Evolutionary conservation across 2,329 filamentous ascomycete genomes (phyloP).

Genomic region (Alternaria angustiovoidea): DNA sequence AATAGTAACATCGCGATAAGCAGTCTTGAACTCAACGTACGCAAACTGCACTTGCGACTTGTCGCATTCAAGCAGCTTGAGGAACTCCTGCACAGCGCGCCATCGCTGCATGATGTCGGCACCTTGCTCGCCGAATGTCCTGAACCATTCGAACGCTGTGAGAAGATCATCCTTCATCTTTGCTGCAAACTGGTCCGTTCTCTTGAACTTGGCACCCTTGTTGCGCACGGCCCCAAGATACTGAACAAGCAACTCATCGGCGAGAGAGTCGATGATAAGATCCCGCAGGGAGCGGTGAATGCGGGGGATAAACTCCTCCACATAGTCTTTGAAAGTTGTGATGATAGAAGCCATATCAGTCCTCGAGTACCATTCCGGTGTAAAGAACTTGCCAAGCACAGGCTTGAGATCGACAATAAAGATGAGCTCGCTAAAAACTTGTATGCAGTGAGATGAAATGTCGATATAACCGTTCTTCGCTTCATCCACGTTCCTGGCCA

Average conservation of each 20-base stretch:
- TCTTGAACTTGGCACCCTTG: conserved; percentile 86
- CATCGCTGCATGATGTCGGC: conserved; percentile 86
- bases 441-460: conserved; percentile 90
- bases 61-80: conserved; percentile 76
- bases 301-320: conserved; percentile 83
- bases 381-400: conserved; percentile 91
- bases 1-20: conserved; percentile 94
- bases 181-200: conserved; percentile 85
- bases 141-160: conserved; percentile 90
- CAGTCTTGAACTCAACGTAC: conserved; percentile 82
- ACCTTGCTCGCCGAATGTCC: conserved; percentile 59
- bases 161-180: conserved; percentile 94
- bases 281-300: conserved; percentile 88
- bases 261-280: conserved; percentile 91
- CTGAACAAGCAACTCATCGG: conserved; percentile 85
- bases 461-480: conserved; percentile 94
- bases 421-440: conserved; percentile 83
- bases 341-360: conserved; percentile 93
- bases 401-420: conserved; percentile 88
- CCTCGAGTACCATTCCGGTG: conserved; percentile 83
- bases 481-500: conserved; percentile 73
- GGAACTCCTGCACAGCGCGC: conserved; percentile 86
- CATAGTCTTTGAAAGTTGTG: conserved; percentile 93
- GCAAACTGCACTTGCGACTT: conserved; percentile 78
- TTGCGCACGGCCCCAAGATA: conserved; percentile 89